These are phyloP conservation scores for Penicillium riverlandense DNA, from an alignment of 495 filamentous ascomycete species.

Conservation along the genomic window DNA sequence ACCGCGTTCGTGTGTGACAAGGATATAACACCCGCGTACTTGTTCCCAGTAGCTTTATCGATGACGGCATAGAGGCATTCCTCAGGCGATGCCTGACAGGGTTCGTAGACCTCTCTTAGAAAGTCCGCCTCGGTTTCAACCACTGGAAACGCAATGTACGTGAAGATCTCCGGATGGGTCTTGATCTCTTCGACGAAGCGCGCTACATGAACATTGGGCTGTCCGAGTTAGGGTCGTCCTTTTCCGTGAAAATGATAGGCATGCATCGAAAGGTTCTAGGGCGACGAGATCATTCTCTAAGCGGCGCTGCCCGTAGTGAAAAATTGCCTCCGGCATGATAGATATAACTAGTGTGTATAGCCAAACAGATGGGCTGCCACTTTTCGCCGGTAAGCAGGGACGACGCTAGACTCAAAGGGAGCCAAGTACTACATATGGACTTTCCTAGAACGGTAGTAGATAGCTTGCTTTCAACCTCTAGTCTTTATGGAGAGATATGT, in stretches of 20 bases:
- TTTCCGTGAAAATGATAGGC: background rate
- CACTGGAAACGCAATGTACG: background rate
- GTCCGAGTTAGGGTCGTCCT: too few relatives aligned
- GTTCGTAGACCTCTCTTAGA: background rate
- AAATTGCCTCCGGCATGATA: background rate
- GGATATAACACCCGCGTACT: too few relatives aligned
- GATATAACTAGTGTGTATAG: background rate
- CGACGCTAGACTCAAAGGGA: too few relatives aligned
- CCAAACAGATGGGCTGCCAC: too few relatives aligned
- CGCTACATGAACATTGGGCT: too few relatives aligned
- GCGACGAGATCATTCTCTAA: constrained; percentile 6
- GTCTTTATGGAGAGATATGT: too few relatives aligned
- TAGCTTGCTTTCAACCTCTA: too few relatives aligned
- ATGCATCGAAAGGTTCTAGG: constrained; percentile 5
- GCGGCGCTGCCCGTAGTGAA: constrained; percentile 4
- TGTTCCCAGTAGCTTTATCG: background rate
- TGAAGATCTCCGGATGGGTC: background rate
- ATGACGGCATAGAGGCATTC: constrained; percentile 1
- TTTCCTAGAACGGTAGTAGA: too few relatives aligned
- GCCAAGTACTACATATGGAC: too few relatives aligned
- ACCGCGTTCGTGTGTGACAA: background rate
- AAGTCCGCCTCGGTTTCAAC: background rate
- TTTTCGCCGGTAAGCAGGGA: too few relatives aligned
- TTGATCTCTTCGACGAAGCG: too few relatives aligned
- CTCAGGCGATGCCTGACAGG: background rate